phyloP scores from a whole-genome alignment of 2,329 filamentous ascomycete species.

The Aspergillus sp. region DNA sequence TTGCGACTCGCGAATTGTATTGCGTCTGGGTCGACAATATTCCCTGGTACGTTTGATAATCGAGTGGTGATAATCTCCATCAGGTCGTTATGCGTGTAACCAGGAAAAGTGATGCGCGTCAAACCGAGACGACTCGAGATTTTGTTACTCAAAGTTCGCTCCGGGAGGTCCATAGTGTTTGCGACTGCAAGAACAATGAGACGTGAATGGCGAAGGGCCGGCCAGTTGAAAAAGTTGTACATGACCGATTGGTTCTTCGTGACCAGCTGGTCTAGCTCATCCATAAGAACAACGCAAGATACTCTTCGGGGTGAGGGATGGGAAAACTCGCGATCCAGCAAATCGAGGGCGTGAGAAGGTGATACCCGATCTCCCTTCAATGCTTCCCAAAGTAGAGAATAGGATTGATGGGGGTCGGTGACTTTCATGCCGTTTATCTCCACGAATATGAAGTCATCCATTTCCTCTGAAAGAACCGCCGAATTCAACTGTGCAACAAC shows the following conservation, averaged over 20 bases:
- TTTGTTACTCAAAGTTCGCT: constrained; percentile 95
- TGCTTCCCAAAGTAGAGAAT: constrained; percentile 93
- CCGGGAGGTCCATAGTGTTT: constrained; percentile 98
- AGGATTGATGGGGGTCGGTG: constrained; percentile 94
- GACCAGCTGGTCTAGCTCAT: constrained; percentile 95
- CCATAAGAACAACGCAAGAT: constrained; percentile 96
- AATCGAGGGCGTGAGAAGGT: constrained; percentile 84
- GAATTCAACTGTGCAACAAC: constrained; percentile 86
- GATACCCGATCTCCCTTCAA: constrained; percentile 90
- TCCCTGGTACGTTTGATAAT: constrained; percentile 79
- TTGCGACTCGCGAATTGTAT: constrained; percentile 96
- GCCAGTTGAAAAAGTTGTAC: constrained; percentile 99
- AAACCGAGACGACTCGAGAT: constrained; percentile 89
- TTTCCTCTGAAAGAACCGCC: constrained; percentile 82
- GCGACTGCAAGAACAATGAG: constrained; percentile 96
- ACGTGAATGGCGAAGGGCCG: constrained; percentile 82
- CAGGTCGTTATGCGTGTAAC: constrained; percentile 94
- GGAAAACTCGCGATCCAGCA: constrained; percentile 89
- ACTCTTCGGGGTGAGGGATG: constrained; percentile 86
- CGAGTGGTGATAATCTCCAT: constrained; percentile 98
- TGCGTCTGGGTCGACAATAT: constrained; percentile 88
- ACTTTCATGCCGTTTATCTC: constrained; percentile 99
- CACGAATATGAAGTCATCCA: constrained; percentile 98
- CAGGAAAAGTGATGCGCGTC: constrained; percentile 93
- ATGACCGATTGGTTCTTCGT: constrained; percentile 99